These are phyloP conservation scores for Lactarius hatsudake DNA, from an alignment of 768 basidiomycete genomes.

Conservation along the genomic window DNA sequence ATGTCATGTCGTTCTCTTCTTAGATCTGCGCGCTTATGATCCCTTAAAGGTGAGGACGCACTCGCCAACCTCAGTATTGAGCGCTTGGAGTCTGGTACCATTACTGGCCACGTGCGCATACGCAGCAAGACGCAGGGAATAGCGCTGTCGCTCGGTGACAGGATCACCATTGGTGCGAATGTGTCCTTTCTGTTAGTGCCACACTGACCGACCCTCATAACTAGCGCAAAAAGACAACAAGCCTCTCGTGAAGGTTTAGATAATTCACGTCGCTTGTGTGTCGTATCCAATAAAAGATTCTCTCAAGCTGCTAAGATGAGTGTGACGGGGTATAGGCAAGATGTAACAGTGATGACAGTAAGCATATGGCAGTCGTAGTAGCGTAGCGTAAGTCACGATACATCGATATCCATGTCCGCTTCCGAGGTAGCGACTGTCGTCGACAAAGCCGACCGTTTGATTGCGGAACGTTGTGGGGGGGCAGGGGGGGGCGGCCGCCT, in stretches of 20 bases:
- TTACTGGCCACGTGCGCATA: constrained; percentile 93
- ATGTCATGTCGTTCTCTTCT: constrained; percentile 33
- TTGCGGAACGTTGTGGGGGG: constrained; percentile 17
- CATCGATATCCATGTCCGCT: constrained; percentile 23
- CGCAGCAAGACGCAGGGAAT: constrained; percentile 98
- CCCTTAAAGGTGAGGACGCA: constrained; percentile 79
- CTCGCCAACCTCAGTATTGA: constrained; percentile 94
- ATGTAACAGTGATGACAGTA: background rate
- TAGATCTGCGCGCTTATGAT: constrained; percentile 7
- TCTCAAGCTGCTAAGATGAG: constrained; percentile 12
- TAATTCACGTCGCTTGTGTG: constrained; percentile 13
- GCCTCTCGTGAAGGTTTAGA: constrained; percentile 20
- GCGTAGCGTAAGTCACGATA: constrained; percentile 15
- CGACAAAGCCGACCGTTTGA: constrained; percentile 25
- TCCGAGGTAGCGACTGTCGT: constrained; percentile 25
- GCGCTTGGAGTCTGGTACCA: constrained; percentile 71
- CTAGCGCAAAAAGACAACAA: constrained; percentile 27
- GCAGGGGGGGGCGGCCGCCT: constrained; percentile 4
- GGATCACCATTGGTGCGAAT: constrained; percentile 62
- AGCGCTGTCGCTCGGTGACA: constrained; percentile 89
- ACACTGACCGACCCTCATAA: constrained; percentile 2
- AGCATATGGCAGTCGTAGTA: background rate
- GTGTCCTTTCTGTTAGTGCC: background rate
- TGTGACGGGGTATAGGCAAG: constrained; percentile 4
- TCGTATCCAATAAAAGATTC: constrained; percentile 18